Evolutionary conservation across 2,329 filamentous ascomycete species (phyloP).

Genomic region (Beauveria medogensis): DNA sequence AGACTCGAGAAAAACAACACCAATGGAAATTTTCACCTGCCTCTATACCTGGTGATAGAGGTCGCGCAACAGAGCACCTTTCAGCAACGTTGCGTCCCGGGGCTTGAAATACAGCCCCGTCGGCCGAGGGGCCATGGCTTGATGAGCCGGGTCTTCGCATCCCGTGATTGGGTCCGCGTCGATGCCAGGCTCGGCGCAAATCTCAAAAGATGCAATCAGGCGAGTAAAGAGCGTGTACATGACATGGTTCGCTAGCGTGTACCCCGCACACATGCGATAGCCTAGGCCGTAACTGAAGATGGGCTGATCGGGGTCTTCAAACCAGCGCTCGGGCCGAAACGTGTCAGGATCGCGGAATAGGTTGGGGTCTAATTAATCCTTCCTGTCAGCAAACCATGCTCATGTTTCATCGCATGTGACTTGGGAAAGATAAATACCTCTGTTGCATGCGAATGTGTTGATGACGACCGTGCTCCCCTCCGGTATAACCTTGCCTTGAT

Average conservation of each 20-base stretch:
- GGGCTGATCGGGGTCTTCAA: conserved; percentile 6
- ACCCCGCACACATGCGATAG: conserved; percentile 7
- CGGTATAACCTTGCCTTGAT: conserved; percentile 3
- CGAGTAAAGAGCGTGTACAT: conserved; percentile 1
- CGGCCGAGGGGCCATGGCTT: conserved; percentile 5
- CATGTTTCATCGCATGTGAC: background rate
- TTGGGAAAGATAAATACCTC: background rate
- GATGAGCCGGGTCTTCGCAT: background rate
- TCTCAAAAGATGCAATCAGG: background rate
- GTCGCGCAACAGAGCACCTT: background rate
- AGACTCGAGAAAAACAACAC: background rate
- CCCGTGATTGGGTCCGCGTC: conserved; percentile 1
- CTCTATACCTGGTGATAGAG: background rate
- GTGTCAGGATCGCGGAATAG: background rate
- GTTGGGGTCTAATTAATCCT: background rate
- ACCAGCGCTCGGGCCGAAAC: conserved; percentile 6
- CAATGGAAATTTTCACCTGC: background rate
- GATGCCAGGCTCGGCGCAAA: background rate
- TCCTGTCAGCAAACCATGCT: background rate
- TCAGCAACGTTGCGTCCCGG: background rate
- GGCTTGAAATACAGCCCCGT: conserved; percentile 3
- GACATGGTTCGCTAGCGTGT: conserved; percentile 7
- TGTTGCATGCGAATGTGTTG: conserved; percentile 6
- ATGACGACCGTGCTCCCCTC: background rate
- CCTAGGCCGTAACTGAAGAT: conserved; percentile 7